Percentiles rank a stretch among this genome's conserved stretches.
These are phyloP conservation scores for Sclerospora graminicola DNA, from an alignment of 352 stramenopile genomes.

Conservation along the genomic window DNA sequence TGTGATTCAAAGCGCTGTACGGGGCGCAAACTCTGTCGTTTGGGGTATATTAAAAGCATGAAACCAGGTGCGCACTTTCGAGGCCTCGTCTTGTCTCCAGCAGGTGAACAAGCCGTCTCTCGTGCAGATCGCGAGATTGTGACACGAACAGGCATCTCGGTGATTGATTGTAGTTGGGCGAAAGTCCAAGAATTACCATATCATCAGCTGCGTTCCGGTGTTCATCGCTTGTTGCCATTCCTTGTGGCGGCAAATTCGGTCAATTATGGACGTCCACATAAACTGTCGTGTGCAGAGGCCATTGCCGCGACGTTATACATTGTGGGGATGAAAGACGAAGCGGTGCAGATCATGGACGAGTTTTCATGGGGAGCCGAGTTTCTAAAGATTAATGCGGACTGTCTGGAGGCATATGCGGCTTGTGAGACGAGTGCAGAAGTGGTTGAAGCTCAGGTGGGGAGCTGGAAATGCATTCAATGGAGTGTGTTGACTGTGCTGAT, in stretches of 20 bases:
- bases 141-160: conserved; percentile 82
- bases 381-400: conserved; percentile 91
- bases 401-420: conserved; percentile 73
- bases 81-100: conserved; percentile 90
- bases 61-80: conserved; percentile 88
- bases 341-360: conserved; percentile 85
- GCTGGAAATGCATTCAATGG: too few species aligned
- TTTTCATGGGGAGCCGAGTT: conserved; percentile 93
- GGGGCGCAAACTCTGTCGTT: conserved; percentile 86
- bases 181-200: conserved; percentile 94
- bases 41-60: conserved; percentile 90
- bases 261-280: conserved; percentile 96
- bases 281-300: conserved; percentile 96
- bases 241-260: conserved; percentile 97
- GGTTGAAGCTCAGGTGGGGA: conserved; percentile 56
- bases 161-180: conserved; percentile 98
- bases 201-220: conserved; percentile 87
- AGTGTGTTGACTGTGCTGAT: conserved; percentile 3
- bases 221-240: conserved; percentile 95
- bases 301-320: conserved; percentile 97
- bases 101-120: conserved; percentile 86
- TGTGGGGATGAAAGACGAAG: conserved; percentile 87
- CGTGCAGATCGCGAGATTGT: conserved; percentile 78
- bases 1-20: conserved; percentile 93
- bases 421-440: conserved; percentile 68